Percentiles rank a stretch among this genome's conserved stretches.
Evolutionary conservation across 2,329 filamentous ascomycete species (phyloP).

Genomic region (Coniochaeta hoffmannii): DNA sequence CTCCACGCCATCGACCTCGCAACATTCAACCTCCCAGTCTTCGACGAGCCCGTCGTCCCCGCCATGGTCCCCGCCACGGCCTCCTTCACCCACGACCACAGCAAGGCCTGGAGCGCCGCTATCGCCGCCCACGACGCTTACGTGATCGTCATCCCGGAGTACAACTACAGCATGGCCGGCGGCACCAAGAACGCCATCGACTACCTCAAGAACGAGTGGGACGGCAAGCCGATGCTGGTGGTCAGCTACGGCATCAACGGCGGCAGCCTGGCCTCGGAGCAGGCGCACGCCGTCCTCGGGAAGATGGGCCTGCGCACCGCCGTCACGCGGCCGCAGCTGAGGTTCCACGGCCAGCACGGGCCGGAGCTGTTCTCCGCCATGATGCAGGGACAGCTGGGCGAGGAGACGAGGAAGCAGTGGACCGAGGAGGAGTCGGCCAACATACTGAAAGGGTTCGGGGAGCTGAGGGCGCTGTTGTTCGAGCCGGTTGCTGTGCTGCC

Average conservation of each 20-base stretch:
- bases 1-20: slow-evolving; percentile 23
- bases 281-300: slow-evolving; percentile 13
- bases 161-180: slow-evolving; percentile 48
- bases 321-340: background rate
- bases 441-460: background rate
- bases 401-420: slow-evolving; percentile 1
- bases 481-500: background rate
- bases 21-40: slow-evolving; percentile 34
- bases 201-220: slow-evolving; percentile 52
- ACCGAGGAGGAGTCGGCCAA: background rate
- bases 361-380: background rate
- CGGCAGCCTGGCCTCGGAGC: slow-evolving; percentile 24
- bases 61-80: slow-evolving; percentile 25
- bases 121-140: slow-evolving; percentile 38
- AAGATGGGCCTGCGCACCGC: slow-evolving; percentile 5
- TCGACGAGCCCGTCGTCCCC: slow-evolving; percentile 33
- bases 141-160: slow-evolving; percentile 44
- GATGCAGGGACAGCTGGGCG: background rate
- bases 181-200: slow-evolving; percentile 56
- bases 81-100: slow-evolving; percentile 31
- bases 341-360: background rate
- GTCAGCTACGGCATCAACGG: slow-evolving; percentile 46
- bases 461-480: slow-evolving; percentile 1
- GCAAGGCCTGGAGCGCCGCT: slow-evolving; percentile 34
- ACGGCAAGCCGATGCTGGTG: slow-evolving; percentile 43